Evolutionary conservation across 108 stramenopile genomes (phyloP), one percentile per base, ranked within the genome.

Genomic region (Cyclotella cryptica): DNA sequence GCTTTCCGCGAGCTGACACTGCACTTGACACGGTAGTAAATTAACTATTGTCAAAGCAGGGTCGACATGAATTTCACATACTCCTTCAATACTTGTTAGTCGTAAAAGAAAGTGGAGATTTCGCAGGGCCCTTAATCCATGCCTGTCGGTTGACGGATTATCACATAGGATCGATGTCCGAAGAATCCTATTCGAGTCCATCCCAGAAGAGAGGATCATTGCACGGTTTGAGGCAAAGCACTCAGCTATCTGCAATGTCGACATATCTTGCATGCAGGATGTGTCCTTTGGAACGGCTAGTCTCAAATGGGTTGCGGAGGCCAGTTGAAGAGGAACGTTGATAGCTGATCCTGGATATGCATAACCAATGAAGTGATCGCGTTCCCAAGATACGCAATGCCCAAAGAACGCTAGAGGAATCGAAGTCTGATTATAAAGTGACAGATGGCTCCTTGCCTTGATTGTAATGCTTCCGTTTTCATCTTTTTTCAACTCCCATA

Each of bases 21-120:
- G 85, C 9, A 94, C 52, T 67, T 87, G 87, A 69, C 90, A 94
- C 24, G 93, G 93, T 18, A 94, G 81, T 26, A 94, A 79, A 71
- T 94, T 94, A 14, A 90, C 26, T 42, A 94, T 58, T 49, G 58
- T 81, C 18, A 90, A 55, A 1, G 89, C 87, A 15, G 93, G 90
- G 35, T 90, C 85, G 43, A 94, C 64, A 27, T 29, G 43, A 10
- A 93, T 70, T 43, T 85, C 79, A 27, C 86, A 78, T 18, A 85
- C 70, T 47, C 89, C 89, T 30, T 84, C 78, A 0, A 62, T 75
- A 61, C 86, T 75, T 42, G 61, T 58, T 39, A 90, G 66, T 18
- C 75, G 60, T 11, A 93, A 47, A 7, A 93, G 67, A 69, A 91
- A 88, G 53, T 93, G 88, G 15, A 91, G 70, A 8, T 15, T 78